These are phyloP conservation scores for Salix exigua DNA, from an alignment of 345 rosid species.

Conservation along the genomic window DNA sequence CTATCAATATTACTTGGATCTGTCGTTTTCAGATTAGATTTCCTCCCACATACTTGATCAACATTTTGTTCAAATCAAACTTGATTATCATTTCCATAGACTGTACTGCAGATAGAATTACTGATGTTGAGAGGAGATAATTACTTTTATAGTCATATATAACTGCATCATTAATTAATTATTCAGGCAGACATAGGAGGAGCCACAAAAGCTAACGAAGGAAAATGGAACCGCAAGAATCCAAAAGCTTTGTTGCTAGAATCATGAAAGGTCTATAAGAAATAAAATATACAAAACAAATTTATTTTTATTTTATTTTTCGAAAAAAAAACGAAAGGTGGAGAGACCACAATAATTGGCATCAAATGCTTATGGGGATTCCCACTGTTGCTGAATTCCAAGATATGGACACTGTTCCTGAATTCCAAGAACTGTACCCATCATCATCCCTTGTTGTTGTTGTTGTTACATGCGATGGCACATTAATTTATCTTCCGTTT, in stretches of 20 bases:
- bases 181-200: background rate
- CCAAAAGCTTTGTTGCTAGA: background rate
- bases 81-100: no score
- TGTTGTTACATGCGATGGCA: constrained; percentile 16
- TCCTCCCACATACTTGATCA: background rate
- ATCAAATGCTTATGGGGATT: constrained; percentile 78
- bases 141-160: no score
- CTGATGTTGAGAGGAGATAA: no score
- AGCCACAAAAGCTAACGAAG: background rate
- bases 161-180: background rate
- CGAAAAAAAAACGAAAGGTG: constrained; percentile 7
- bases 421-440: constrained; percentile 56
- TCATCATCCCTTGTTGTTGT: background rate
- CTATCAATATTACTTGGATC: background rate
- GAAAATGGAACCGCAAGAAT: background rate
- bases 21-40: background rate
- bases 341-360: constrained; percentile 54
- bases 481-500: background rate
- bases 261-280: background rate
- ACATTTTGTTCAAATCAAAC: background rate
- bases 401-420: constrained; percentile 42
- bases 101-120: no score
- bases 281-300: background rate
- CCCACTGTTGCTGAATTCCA: constrained; percentile 70
- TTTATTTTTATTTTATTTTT: background rate